These are phyloP conservation scores for Gossypium longicalyx DNA, from an alignment of 345 rosid genomes.

Conservation along the genomic window DNA sequence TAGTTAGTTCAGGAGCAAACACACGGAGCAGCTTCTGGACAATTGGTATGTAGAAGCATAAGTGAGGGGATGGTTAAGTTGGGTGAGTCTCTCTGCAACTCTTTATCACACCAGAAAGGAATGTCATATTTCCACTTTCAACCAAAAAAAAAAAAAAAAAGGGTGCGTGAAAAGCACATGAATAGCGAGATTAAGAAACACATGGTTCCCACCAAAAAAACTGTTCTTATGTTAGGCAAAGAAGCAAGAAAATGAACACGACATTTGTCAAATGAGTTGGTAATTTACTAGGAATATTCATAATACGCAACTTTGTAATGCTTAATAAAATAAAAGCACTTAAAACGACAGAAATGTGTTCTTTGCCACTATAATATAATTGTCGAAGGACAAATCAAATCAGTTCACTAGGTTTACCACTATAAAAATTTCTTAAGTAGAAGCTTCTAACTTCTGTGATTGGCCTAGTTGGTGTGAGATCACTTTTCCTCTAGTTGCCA, in stretches of 20 bases:
- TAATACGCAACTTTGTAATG: neutral
- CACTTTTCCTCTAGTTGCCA: neutral
- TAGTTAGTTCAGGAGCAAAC: neutral
- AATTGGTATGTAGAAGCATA: neutral
- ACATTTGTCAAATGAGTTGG: neutral
- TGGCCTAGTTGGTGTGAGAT: neutral
- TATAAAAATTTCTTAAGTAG: neutral
- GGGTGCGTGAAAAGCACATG: neutral
- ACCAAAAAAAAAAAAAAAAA: neutral
- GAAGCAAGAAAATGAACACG: neutral
- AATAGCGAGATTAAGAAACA: neutral
- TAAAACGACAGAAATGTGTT: neutral
- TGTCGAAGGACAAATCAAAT: neutral
- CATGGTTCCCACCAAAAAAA: conserved; percentile 4
- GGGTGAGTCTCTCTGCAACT: neutral
- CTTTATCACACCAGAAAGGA: neutral
- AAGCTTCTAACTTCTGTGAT: neutral
- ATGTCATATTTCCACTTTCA: neutral
- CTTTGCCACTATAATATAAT: neutral
- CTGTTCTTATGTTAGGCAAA: neutral
- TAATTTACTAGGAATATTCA: neutral
- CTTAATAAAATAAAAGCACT: neutral
- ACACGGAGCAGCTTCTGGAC: neutral
- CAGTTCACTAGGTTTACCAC: neutral
- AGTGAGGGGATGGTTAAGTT: neutral